Evolutionary conservation across 768 basidiomycete species (phyloP), one percentile per base, ranked within the genome.

Genomic region (Suillus subluteus): DNA sequence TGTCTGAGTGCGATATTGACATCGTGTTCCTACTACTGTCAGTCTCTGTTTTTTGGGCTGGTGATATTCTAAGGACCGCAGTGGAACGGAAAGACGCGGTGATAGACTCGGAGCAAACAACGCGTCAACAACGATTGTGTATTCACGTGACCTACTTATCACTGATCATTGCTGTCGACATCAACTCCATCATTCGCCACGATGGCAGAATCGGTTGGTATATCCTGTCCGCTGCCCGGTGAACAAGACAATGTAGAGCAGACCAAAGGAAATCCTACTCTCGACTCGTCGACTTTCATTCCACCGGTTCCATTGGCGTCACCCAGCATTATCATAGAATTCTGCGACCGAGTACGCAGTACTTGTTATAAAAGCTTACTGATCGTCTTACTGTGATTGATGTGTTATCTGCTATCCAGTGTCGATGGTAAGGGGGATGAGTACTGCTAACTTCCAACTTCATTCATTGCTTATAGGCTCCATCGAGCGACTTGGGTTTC

Each of bases 401-500:
- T 41, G 44, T 55, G 40, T 13, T 26, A 67, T 54, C 30, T 55
- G 40, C 15, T 30, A 67, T 54, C 35, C 68, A 93, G 91, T 95
- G 94, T 76, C 90, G 91, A 77, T 96, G 93, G 93, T 93, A 74
- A 74, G 85, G 66, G n/a, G 63, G 35, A 59, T 54, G 18, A 48
- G 8, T 12, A 12, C 21, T 56, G 16, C 41, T 40, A 50, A 32
- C 38, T 13, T 30, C 4, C 30, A 52, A 54, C 69, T 13, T 61
- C 26, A 13, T 54, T 16, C 59, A 66, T 30, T 56, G 54, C 52
- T 62, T 62, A 41, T 73, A 96, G 96, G 96, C 84, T 96, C 46
- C 95, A 96, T 71, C 86, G 96, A 71, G 96, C 96, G 40, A 89
- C 88, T 13, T 98, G 96, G 96, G 85, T 90, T n/a, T 91, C 94